Evolutionary conservation across 2,329 filamentous ascomycete genomes (phyloP), one percentile per base, ranked within the genome.

Genomic region (Colletotrichum tropicicola): DNA sequence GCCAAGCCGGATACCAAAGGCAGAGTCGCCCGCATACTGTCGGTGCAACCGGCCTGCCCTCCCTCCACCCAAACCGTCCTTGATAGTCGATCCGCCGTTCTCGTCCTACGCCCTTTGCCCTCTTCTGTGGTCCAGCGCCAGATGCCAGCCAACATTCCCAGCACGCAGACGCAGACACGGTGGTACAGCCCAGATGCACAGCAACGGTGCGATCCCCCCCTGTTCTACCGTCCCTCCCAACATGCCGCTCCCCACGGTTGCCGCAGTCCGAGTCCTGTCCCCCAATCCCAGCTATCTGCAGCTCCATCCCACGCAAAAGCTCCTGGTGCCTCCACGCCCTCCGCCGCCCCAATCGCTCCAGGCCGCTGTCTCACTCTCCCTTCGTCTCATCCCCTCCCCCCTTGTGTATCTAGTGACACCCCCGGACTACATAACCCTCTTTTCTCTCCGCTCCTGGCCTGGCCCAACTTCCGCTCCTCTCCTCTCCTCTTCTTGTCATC

Each of bases 341-440:
- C 48, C 55, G 39, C 48, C 19, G 30, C 28, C 41, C 66, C 41
- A 28, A 48, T 47, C 59, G 48, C 28, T 19, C 59, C 47, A 48
- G 44, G 28, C 43, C 21, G 35, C 15, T 51, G 61, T 66, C 62
- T 65, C 52, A 66, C 66, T 52, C 49, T 60, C 49, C 53, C 48
- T 68, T 49, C 52, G 32, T 53, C 64, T 47, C 27, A 28, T 51
- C 25, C 41, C 37, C 35, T 43, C 32, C 21, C 27, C 28, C 49
- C 17, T 48, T 28, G 37, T 39, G 32, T 28, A 44, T 51, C 51
- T 56, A 62, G 57, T 47, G 44, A 56, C 51, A 47, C 47, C 21
- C 25, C 49, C n/a, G n/a, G 30, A 35, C 47, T 66, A 66, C 64
- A 66, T 66, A 66, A 64, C 10, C 54, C 47, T 59, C 64, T 25